Percentiles rank a stretch among this genome's conserved stretches.
These are phyloP conservation scores for Lasiodiplodia gonubiensis DNA, from an alignment of 2,329 filamentous ascomycete species.

Conservation along the genomic window DNA sequence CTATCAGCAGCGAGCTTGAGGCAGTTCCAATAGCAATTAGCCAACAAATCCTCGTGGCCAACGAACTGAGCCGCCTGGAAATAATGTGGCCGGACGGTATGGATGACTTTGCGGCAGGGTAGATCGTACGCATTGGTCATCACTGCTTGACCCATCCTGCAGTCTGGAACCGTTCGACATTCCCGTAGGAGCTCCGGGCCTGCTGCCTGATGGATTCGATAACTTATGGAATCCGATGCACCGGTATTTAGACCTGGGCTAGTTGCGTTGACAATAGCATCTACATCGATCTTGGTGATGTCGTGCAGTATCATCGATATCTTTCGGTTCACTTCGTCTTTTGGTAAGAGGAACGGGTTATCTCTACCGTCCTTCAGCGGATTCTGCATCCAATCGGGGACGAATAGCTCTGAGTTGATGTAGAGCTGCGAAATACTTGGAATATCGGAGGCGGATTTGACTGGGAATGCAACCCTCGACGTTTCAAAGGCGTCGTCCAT, in stretches of 20 bases:
- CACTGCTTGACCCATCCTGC: conserved; percentile 34
- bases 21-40: conserved; percentile 40
- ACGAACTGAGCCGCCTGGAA: not conserved
- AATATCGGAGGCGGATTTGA: conserved; percentile 34
- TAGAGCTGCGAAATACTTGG: conserved; percentile 35
- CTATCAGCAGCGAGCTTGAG: conserved; percentile 36
- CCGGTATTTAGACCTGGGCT: conserved; percentile 32
- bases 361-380: conserved; percentile 19
- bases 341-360: conserved; percentile 39
- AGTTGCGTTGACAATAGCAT: conserved; percentile 44
- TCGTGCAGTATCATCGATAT: conserved; percentile 41
- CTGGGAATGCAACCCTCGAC: not conserved
- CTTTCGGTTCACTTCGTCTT: conserved; percentile 39
- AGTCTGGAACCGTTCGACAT: conserved; percentile 28
- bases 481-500: not conserved
- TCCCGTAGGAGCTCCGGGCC: conserved; percentile 39
- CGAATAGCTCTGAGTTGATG: conserved; percentile 34
- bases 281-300: conserved; percentile 41
- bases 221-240: conserved; percentile 22
- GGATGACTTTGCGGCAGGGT: conserved; percentile 40
- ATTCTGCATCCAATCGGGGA: conserved; percentile 32
- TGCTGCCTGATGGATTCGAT: conserved; percentile 37
- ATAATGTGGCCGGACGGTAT: conserved; percentile 40
- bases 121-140: conserved; percentile 40
- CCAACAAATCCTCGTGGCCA: conserved; percentile 32